Base-by-base conservation (phyloP, 2,329 filamentous ascomycete species). In the Dryadomyces quercivorus region DNA sequence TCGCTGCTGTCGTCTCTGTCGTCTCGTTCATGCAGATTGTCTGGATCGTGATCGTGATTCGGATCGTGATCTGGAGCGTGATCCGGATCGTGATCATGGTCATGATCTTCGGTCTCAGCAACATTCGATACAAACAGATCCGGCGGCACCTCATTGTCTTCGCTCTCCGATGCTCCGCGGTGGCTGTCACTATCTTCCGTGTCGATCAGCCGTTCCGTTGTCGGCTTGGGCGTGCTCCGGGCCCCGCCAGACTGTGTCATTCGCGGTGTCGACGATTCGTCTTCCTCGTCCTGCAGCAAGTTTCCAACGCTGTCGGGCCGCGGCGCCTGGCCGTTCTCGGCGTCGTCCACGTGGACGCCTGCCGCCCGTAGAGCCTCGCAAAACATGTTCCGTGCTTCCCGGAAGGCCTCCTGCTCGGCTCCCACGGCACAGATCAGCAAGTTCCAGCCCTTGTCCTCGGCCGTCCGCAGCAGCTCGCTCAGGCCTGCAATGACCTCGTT, bases 401-500 rank as follows among this genome's bases (percentile, higher is more conserved):
- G 61, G 21, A 70, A 67, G 0, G 65, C 65, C 46, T 64, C 64
- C 5, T 69, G 60, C 55, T 68, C 87, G 0, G 87, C 86, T 0
- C 86, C 85, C 38, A 92, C 81, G 12, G 85, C 86, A 52, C 81
- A 86, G 5, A 90, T 82, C 18, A 92, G 72, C 16, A 91, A 69
- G 55, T 85, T 90, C 86, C 87, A 92, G 16, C 76, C 75, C 55
- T 78, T 78, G 1, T 73, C 69, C 57, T 86, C 79, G 0, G 83
- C 83, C 2, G 75, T 63, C 1, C 72, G 69, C 26, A 82, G 62
- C 20, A 76, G 74, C 16, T 72, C 67, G 53, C 82, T 75, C 4
- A 92, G 67, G 2, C 76, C 74, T 0, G 62, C 60, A 13, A 84
- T 75, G 5, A 84, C 76, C 3, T 63, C 63, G 31, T 75, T 71